These are phyloP conservation scores for Silene coronaria DNA, from an alignment of 179 eudicot genomes.

Conservation along the genomic window DNA sequence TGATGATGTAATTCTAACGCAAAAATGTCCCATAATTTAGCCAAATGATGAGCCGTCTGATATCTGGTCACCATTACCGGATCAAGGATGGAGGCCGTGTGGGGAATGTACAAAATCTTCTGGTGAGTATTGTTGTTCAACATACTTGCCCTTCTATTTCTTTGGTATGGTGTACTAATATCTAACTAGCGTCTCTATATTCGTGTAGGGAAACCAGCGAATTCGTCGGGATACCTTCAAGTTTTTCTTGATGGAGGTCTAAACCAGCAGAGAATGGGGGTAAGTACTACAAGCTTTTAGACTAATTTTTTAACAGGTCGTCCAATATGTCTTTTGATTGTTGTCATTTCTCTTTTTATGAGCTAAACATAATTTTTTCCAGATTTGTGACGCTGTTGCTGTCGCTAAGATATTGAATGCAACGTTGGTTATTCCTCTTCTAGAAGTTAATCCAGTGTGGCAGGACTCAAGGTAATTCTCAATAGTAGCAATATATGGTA, in stretches of 20 bases:
- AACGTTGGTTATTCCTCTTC: constrained; percentile 67
- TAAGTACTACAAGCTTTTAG: constrained; percentile 28
- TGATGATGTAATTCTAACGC: neutral
- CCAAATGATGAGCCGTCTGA: constrained; percentile 54
- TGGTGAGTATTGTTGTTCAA: constrained; percentile 39
- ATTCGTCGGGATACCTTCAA: constrained; percentile 79
- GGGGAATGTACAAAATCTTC: constrained; percentile 33
- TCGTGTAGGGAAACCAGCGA: constrained; percentile 52
- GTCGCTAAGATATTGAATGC: constrained; percentile 2
- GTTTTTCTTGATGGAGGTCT: constrained; percentile 96
- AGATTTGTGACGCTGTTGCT: constrained; percentile 37
- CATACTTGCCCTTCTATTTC: neutral
- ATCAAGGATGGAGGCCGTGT: constrained; percentile 87
- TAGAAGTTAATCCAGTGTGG: constrained; percentile 99
- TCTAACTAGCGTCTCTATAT: constrained; percentile 17
- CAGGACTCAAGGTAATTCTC: constrained; percentile 71
- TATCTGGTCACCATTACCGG: constrained; percentile 72
- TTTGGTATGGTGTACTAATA: neutral
- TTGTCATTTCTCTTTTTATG: constrained; percentile 21
- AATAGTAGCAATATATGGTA: neutral
- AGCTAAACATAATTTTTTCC: neutral
- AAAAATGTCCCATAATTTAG: constrained; percentile 29
- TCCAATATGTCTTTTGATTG: constrained; percentile 17
- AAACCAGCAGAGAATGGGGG: constrained; percentile 99
- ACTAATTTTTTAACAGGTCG: constrained; percentile 11